phyloP scores from a whole-genome alignment of 2,329 filamentous ascomycete genomes.

The Neurospora crassa region DNA sequence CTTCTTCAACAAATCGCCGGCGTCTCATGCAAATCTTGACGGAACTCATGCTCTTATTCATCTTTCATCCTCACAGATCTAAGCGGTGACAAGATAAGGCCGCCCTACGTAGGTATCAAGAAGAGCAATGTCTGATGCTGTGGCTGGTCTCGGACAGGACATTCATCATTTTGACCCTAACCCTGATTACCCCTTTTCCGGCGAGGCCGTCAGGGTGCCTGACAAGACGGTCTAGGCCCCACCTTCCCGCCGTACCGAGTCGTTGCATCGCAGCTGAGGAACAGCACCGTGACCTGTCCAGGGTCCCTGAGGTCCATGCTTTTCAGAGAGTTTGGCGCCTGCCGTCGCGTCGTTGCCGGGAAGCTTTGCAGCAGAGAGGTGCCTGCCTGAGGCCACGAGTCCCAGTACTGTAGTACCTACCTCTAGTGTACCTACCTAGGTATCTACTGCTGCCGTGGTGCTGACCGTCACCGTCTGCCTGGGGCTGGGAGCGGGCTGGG shows the following conservation, averaged over 20 bases:
- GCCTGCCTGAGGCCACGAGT: background rate
- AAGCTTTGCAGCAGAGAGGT: background rate
- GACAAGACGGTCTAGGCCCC: background rate
- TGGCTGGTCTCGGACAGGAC: background rate
- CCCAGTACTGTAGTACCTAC: too few relatives aligned
- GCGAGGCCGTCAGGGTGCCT: background rate
- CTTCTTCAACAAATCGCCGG: background rate
- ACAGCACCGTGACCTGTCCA: background rate
- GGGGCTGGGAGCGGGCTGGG: background rate
- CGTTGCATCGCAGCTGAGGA: background rate
- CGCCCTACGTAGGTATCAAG: background rate
- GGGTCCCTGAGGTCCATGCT: background rate
- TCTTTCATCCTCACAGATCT: background rate
- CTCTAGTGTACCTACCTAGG: too few relatives aligned
- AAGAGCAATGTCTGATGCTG: background rate
- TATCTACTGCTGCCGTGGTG: background rate
- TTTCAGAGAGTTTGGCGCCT: background rate
- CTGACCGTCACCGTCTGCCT: background rate
- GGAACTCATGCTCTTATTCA: background rate
- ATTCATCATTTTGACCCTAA: background rate
- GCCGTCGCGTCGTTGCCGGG: background rate
- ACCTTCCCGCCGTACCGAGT: background rate
- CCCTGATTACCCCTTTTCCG: conserved; percentile 26
- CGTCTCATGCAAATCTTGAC: background rate
- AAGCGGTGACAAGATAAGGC: background rate